Conservation (phyloP, 371 early-diverging fungal species). For the Mortierella sp. region DNA sequence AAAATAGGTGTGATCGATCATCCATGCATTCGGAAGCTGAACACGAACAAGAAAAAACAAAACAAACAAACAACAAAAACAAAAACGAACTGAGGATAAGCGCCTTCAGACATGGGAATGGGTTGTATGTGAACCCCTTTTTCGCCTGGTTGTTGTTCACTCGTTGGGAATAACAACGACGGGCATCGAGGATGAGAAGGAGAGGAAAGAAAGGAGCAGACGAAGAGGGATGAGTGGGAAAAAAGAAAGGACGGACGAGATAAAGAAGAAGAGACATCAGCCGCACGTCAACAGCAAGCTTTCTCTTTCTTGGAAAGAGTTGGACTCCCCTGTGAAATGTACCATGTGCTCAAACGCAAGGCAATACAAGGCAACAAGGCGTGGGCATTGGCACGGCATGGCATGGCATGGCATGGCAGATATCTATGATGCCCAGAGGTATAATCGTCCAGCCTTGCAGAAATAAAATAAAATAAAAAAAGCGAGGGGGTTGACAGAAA, state of each 20-base stretch:
- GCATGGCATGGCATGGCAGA: no score
- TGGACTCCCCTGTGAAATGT: no score
- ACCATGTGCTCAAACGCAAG: no score
- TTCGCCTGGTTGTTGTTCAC: background rate
- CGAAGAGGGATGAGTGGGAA: background rate
- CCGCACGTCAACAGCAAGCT: background rate
- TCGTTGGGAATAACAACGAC: background rate
- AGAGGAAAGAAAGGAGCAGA: background rate
- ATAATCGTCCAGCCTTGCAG: no score
- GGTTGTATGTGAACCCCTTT: background rate
- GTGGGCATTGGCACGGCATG: no score
- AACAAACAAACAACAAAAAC: background rate
- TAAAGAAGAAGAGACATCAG: background rate
- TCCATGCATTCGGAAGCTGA: background rate
- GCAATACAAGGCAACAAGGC: no score
- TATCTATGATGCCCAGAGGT: no score
- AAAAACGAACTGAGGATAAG: background rate
- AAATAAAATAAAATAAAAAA: no score
- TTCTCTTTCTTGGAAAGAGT: background rate
- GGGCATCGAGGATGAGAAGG: background rate
- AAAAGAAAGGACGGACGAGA: background rate
- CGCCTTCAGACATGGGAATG: background rate
- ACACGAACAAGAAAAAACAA: background rate
- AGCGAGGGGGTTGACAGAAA: background rate
- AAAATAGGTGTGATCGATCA: conserved; percentile 5